Evolutionary conservation across 768 basidiomycete genomes (phyloP).

Genomic region (Termitomyces sp.): DNA sequence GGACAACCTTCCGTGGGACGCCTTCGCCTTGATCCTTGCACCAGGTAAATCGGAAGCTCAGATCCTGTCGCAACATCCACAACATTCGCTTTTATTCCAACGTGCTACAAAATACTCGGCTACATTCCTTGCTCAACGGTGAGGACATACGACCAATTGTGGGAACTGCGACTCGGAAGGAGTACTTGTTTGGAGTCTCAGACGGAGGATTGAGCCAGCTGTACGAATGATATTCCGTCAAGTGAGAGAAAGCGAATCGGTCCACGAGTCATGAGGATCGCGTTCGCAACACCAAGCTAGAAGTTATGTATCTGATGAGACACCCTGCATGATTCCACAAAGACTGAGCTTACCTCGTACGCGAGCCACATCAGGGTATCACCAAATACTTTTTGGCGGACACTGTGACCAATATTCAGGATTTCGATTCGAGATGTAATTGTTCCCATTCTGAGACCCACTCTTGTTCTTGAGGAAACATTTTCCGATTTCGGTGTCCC

Average conservation of each 20-base stretch:
- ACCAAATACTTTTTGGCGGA: constrained; percentile 83
- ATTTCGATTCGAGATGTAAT: not conserved
- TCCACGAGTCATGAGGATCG: constrained; percentile 61
- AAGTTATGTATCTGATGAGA: not conserved
- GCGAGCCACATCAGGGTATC: constrained; percentile 65
- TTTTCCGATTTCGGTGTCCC: constrained; percentile 68
- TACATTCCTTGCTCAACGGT: not conserved
- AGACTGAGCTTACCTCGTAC: constrained; percentile 45
- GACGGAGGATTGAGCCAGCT: constrained; percentile 71
- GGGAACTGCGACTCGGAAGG: constrained; percentile 31
- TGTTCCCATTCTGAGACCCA: constrained; percentile 24
- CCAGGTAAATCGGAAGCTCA: constrained; percentile 73
- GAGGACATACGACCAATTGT: constrained; percentile 51
- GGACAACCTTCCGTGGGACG: constrained; percentile 46
- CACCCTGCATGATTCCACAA: not conserved
- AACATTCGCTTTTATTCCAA: constrained; percentile 66
- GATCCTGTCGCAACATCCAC: constrained; percentile 60
- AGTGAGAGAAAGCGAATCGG: constrained; percentile 70
- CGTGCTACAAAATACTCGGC: constrained; percentile 40
- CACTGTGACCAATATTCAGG: constrained; percentile 28
- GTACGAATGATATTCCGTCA: constrained; percentile 73
- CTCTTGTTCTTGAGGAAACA: constrained; percentile 88
- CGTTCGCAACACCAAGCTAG: constrained; percentile 70
- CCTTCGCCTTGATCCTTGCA: constrained; percentile 35
- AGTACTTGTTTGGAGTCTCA: constrained; percentile 54